Percentiles rank a stretch among this genome's conserved stretches.
Evolutionary conservation across 176 grass and related monocot genomes (phyloP).

Genomic region (Cenchrus fungigraminus): DNA sequence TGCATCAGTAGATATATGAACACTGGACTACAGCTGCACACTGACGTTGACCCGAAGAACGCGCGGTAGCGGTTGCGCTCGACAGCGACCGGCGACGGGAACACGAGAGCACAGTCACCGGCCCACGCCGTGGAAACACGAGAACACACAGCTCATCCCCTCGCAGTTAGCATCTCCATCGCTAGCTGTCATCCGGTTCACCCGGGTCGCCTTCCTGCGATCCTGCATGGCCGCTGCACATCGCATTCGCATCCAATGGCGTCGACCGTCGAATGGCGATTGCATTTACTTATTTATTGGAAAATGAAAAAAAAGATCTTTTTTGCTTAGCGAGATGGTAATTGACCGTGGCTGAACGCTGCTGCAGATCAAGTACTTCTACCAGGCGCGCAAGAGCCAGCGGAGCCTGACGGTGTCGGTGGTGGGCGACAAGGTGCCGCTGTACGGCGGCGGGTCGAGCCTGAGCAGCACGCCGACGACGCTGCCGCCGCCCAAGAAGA

Average conservation of each 20-base stretch:
- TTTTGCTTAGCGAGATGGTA: neutral
- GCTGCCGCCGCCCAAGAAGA: constrained; percentile 43
- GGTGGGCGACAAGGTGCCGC: constrained; percentile 66
- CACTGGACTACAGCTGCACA: constrained; percentile 31
- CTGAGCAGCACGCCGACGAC: constrained; percentile 66
- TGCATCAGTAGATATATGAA: neutral
- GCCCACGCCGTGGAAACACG: constrained; percentile 19
- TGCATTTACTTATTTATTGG: neutral
- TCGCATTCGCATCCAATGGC: neutral
- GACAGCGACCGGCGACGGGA: constrained; percentile 25
- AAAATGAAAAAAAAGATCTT: too few species aligned
- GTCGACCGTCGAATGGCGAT: too few species aligned
- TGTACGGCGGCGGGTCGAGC: constrained; percentile 76
- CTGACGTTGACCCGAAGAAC: constrained; percentile 34
- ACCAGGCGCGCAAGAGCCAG: constrained; percentile 88
- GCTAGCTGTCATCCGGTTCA: constrained; percentile 23
- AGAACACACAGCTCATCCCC: constrained; percentile 7
- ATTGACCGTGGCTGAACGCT: neutral
- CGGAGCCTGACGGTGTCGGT: constrained; percentile 60
- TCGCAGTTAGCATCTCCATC: neutral
- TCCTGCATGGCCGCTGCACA: neutral
- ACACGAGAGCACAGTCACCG: constrained; percentile 1
- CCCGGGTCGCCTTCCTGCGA: neutral
- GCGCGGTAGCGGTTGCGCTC: neutral
- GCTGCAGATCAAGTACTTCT: constrained; percentile 78